Evolutionary conservation across 1,284 basidiomycete genomes (phyloP).

Genomic region (Ceratobasidium sp.): DNA sequence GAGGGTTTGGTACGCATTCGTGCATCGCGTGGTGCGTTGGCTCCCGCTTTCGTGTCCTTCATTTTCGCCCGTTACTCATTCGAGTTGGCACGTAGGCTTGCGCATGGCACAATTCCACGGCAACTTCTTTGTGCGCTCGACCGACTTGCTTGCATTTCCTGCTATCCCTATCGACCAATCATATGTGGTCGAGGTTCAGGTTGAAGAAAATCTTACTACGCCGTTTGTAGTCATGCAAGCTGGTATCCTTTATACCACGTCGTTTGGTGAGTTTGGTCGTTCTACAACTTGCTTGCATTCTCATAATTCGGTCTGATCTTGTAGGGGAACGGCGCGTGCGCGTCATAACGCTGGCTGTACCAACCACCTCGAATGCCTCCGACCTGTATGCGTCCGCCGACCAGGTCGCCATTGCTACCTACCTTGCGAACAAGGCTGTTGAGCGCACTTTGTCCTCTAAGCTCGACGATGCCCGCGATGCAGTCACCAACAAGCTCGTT

Average conservation of each 20-base stretch:
- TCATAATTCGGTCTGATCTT: not conserved
- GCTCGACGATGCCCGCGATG: conserved; percentile 93
- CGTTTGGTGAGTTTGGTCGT: conserved; percentile 69
- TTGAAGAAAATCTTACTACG: conserved; percentile 93
- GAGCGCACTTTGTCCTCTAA: conserved; percentile 91
- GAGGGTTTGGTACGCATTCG: conserved; percentile 99
- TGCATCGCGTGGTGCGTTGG: conserved; percentile 75
- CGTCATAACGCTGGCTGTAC: conserved; percentile 92
- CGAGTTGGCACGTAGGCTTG: conserved; percentile 57
- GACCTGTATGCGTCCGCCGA: conserved; percentile 97
- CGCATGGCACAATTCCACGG: conserved; percentile 99
- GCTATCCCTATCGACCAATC: conserved; percentile 97
- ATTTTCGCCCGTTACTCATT: no score
- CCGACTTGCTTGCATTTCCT: conserved; percentile 95
- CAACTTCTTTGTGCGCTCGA: conserved; percentile 99
- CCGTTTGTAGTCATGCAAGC: conserved; percentile 97
- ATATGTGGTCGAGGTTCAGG: conserved; percentile 96
- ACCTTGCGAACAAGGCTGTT: conserved; percentile 96
- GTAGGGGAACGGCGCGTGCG: conserved; percentile 92
- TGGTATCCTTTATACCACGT: conserved; percentile 95
- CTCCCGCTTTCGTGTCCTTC: no score
- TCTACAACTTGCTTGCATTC: no score
- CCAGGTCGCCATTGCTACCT: conserved; percentile 89
- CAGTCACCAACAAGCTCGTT: conserved; percentile 87
- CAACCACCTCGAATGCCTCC: conserved; percentile 91